Evolutionary conservation across 106 monocot genomes (phyloP), one percentile per base, ranked within the genome.

Genomic region (Phalaenopsis equestris): DNA sequence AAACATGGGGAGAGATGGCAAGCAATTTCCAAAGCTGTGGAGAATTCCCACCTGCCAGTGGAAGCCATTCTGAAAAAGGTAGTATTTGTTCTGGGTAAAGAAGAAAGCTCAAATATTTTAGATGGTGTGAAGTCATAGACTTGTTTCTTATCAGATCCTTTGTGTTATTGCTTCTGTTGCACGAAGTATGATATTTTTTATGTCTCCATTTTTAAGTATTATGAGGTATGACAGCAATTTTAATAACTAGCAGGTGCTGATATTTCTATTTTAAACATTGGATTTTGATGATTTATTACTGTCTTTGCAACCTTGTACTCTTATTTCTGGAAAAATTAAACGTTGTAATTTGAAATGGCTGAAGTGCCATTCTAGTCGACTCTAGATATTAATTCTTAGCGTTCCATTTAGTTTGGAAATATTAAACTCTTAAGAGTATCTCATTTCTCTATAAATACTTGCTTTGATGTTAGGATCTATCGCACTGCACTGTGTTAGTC

Each of bases 1-100:
- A 98, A 94, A 77, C 94, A 94, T 82, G 97, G 97, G 23, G 97
- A 98, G 84, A 91, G 78, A 84, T 98, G 97, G 97, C 90, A 92
- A 82, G 73, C 84, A 55, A 83, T 98, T 48, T 85, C 92, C 3
- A 98, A 98, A 80, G 90, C 94, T 14, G 97, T 98, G 43, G 97
- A 98, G 78, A 98, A 98, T 70, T 98, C 94, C 9, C 97, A 98
- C 78, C 84, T 92, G 46, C 85, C 90, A 8, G 72, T 85, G 36
- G 94, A 98, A 73, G 90, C 97, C 16, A 79, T 98, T 83, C 87
- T 98, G 42, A 94, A 98, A 81, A 98, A 94, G 80, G 94, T 78
- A 15, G 92, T 94, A 11, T 85, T 91, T 81, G 84, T 81, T 23
- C 77, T 98, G 67, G 92, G 90, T 72, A 89, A 91, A 78, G 94